Percentiles rank a stretch among this genome's conserved stretches.
Evolutionary conservation across 2,329 filamentous ascomycete genomes (phyloP).

Genomic region (Fusarium sp.): DNA sequence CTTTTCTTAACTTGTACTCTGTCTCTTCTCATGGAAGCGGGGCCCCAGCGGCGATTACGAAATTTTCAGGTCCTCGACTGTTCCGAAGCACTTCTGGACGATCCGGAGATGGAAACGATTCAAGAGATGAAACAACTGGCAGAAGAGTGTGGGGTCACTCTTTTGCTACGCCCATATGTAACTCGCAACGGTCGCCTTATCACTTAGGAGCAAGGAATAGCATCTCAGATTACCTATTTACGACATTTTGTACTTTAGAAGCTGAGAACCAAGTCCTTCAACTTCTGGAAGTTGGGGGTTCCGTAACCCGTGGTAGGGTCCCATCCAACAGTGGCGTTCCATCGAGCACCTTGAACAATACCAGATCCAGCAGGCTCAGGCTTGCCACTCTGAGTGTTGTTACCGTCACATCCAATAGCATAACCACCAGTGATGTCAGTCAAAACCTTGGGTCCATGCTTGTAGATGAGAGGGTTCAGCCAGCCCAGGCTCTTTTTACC

Average conservation of each 20-base stretch:
- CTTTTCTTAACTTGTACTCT: background rate
- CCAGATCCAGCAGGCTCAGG: slow-evolving; percentile 29
- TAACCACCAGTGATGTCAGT: slow-evolving; percentile 48
- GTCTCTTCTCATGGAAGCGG: background rate
- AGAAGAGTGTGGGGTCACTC: background rate
- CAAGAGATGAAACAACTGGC: background rate
- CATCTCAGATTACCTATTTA: no score
- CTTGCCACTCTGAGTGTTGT: slow-evolving; percentile 34
- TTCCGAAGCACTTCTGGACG: background rate
- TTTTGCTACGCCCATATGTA: background rate
- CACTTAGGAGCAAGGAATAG: no score
- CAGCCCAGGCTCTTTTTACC: slow-evolving; percentile 61
- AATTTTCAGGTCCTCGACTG: background rate
- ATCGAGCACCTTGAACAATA: slow-evolving; percentile 31
- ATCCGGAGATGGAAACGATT: background rate
- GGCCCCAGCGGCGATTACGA: background rate
- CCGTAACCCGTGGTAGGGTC: slow-evolving; percentile 38
- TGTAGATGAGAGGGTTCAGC: slow-evolving; percentile 61
- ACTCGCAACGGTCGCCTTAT: no score
- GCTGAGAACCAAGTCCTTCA: slow-evolving; percentile 24
- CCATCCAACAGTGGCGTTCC: slow-evolving; percentile 41
- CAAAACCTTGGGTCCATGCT: slow-evolving; percentile 31
- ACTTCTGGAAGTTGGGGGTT: slow-evolving; percentile 37
- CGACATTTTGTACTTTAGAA: no score
- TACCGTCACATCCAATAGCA: slow-evolving; percentile 47